Evolutionary conservation across 2,329 filamentous ascomycete species (phyloP), one percentile per base, ranked within the genome.

Genomic region (Lachnellula arida): DNA sequence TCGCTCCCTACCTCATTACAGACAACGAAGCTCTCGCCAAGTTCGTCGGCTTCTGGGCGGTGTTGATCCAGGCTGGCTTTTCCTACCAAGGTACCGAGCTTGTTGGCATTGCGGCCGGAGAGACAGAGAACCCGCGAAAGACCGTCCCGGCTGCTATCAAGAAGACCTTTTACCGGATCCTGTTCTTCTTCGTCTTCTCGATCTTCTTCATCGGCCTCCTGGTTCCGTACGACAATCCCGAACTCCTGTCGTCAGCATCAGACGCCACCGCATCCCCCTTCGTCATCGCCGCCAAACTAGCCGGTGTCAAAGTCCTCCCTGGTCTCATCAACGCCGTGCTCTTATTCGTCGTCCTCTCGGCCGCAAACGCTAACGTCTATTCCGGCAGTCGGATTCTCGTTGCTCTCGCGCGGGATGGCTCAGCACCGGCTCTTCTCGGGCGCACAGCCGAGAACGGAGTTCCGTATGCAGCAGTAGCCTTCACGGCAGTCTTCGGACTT

Each of bases 241-340:
- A 72, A 9, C 79, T 90, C 19, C 70, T 79, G 28, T 78, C 73
- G 57, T 74, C 73, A 44, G 73, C 74, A 42, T 77, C 76, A 46
- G 76, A 87, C 66, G 85, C 83, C 8, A 79, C 77, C 8, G 80
- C 82, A 2, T 85, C 81, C 34, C 85, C 85, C 1, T 83, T 85
- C 70, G 82, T 85, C 50, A 81, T 85, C 61, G 79, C 81, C 32
- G 80, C 78, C 39, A 75, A 78, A 35, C 76, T 81, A 17, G 86
- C 86, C 32, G 86, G 86, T 42, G 83, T 89, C 55, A 73, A 75
- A 7, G 79, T 81, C 3, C 79, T 90, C 4, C 81, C 84, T 5
- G 75, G 82, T 63, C 85, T 92, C 67, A 85, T 93, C 76, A 93
- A 93, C 71, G 88, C 84, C 15, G 84, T 91, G 7, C 81, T 93